phyloP scores from a whole-genome alignment of 306 rosid genomes.

The Astragalus glycyphyllos region DNA sequence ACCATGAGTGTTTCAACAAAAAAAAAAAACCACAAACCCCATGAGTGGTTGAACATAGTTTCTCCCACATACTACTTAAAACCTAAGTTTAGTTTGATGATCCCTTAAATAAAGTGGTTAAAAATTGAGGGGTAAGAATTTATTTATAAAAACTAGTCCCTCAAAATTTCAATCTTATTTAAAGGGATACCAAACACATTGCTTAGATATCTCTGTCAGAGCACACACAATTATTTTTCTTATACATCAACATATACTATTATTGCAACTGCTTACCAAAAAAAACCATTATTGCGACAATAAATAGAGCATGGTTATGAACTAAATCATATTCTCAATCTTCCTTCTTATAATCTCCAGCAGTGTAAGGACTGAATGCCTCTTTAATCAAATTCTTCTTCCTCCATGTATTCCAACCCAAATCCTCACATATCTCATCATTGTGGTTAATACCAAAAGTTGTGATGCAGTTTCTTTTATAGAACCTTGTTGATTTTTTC shows the following conservation, averaged over 20 bases:
- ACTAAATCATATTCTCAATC: slow-evolving; percentile 21
- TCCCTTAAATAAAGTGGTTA: not conserved
- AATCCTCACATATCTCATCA: slow-evolving; percentile 72
- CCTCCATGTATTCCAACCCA: slow-evolving; percentile 80
- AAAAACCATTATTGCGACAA: not conserved
- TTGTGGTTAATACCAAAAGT: slow-evolving; percentile 67
- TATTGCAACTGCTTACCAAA: no score
- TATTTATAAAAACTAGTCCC: slow-evolving; percentile 38
- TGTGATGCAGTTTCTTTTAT: slow-evolving; percentile 69
- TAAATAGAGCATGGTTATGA: not conserved
- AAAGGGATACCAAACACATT: slow-evolving; percentile 25
- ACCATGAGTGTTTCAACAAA: not conserved
- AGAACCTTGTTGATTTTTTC: slow-evolving; percentile 71
- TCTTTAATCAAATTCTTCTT: slow-evolving; percentile 71
- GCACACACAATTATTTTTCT: slow-evolving; percentile 35
- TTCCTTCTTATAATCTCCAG: slow-evolving; percentile 56
- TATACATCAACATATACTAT: not conserved
- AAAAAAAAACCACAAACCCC: no score
- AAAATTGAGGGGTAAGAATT: not conserved
- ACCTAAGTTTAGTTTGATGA: not conserved
- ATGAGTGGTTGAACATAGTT: not conserved
- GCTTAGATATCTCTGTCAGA: not conserved
- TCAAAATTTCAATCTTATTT: not conserved
- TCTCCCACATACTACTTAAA: slow-evolving; percentile 2
- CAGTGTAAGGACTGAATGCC: slow-evolving; percentile 61